These are phyloP conservation scores for Eucalyptus erythrocorys DNA, from an alignment of 345 rosid species.

Conservation along the genomic window DNA sequence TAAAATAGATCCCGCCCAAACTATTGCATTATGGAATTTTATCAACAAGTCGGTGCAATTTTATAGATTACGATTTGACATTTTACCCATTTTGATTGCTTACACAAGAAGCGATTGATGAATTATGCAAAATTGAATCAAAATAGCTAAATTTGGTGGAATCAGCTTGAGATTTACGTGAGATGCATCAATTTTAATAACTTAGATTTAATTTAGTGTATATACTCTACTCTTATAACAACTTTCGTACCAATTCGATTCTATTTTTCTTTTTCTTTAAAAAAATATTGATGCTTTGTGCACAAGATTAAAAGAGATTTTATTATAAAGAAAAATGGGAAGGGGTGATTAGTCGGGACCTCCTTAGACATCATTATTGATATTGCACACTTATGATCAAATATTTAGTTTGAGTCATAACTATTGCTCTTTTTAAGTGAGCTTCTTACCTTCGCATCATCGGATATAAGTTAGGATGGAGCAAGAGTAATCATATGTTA, in stretches of 20 bases:
- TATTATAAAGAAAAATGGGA: background rate
- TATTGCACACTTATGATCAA: background rate
- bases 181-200: background rate
- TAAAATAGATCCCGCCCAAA: background rate
- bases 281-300: background rate
- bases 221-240: background rate
- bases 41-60: background rate
- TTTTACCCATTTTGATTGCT: background rate
- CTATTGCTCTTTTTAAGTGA: fast-evolving
- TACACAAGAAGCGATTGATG: background rate
- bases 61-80: background rate
- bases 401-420: background rate
- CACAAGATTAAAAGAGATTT: background rate
- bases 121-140: background rate
- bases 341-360: background rate
- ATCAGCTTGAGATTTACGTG: fast-evolving
- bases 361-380: background rate
- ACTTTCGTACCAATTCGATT: background rate
- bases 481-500: background rate
- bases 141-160: fast-evolving
- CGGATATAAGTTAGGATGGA: background rate
- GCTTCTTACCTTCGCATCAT: background rate
- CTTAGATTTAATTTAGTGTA: background rate
- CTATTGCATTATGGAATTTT: background rate
- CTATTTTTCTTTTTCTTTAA: background rate